Base-by-base conservation (phyloP, 805 yeast genomes). In the Candida glaebosa region DNA sequence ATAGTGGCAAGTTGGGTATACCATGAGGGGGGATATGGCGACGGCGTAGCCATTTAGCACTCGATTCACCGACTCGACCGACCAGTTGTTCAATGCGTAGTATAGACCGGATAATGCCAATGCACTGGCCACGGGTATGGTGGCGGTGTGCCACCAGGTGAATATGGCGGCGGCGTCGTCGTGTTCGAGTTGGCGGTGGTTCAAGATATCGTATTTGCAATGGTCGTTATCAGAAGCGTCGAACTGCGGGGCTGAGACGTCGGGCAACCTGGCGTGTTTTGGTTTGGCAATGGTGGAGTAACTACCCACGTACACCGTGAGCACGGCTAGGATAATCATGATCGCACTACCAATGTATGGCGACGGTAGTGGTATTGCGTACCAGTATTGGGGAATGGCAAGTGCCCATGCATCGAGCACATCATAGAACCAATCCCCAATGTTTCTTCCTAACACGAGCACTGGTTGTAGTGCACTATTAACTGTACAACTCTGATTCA, bases 61-160 rank as follows among this genome's bases (percentile, higher is more conserved):
- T 30, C 49, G 46, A 37, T 60, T 52, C 8, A 78, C 44, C 7
- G 44, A 47, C 4, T 57, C 62, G 7, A 46, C 47, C 42, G 65
- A 61, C 37, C 65, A 48, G 30, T 57, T 53, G 40, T 63, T 62
- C 36, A 73, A 38, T 3, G 55, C 53, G 41, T 60, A 64, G 50
- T 74, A 69, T 30, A 77, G 40, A 0, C 65, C 63, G 22, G 60
- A 43, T 31, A 79, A 56, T n/a, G 50, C 52, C 15, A 47, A 39
- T 5, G 73, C 72, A 4, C 76, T 74, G 5, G 68, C 10, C 4
- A 79, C 41, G 0, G 84, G 84, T 53, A 76, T 50, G 3, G n/a
- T 10, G 12, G 43, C n/a, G 18, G 36, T 33, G n/a, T 39, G 41
- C 17, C 22, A 7, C 26, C 25, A 26, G 34, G 42, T 18, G 45